Base-by-base conservation (phyloP, 371 early-diverging fungal genomes). In the Mucor lusitanicus region DNA sequence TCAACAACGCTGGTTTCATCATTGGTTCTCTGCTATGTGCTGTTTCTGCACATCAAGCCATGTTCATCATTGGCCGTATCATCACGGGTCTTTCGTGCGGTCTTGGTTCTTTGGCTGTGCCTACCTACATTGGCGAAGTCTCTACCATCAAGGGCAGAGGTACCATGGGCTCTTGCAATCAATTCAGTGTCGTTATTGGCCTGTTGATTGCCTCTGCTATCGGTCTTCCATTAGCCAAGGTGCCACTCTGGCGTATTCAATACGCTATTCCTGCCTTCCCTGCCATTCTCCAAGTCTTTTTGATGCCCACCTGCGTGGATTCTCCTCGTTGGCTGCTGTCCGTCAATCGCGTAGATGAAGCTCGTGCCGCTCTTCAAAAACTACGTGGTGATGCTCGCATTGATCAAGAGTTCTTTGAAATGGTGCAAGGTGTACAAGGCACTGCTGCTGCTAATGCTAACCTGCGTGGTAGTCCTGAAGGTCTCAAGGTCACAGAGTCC, bases 71-170 rank as follows among this genome's bases (percentile, higher is more conserved):
- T 33, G 33, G 33, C 7, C 33, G 33, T 33, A 33, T 33, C 33
- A 33, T 33, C 33, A 33, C 33, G 1, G 33, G 33, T 33, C 33
- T 33, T 33, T 33, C 33, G 3, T 33, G 92, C 35, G 97, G 97
- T 12, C 74, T 91, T 7, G 88, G 89, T 17, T 88, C 93, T 37
- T 88, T 90, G 23, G 87, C 85, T 11, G 87, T 91, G 0, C 91
- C 97, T 0, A 86, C 89, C 3, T 97, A 95, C 65, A 84, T 96
- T 27, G 88, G 88, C 13, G 93, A 95, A 69, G 85, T 96, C 33
- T 76, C 94, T 3, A 92, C 95, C 0, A 81, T 85, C 1, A 75
- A 80, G 6, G 78, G 73, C 15, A 81, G 94, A 58, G 96, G 95
- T 5, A 75, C 86, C 0, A 77, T 92, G 70, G 86, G 89, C 30